Conservation (phyloP, 1,284 basidiomycete species). For the Cerrena zonata region DNA sequence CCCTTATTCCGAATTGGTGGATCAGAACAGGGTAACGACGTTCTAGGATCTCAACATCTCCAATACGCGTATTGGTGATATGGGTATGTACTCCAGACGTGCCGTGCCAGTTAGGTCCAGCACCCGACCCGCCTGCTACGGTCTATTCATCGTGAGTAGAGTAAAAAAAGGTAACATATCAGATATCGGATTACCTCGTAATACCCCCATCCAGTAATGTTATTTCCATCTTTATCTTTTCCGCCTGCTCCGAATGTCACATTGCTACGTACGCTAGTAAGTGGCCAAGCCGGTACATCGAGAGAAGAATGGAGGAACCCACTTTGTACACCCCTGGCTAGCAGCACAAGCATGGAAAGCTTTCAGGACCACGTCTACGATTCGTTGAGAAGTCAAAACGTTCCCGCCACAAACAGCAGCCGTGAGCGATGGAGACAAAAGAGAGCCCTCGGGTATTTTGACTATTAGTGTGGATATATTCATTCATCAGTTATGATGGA, state of each 20-base stretch:
- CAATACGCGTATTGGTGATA: slow-evolving; percentile 91
- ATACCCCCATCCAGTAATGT: slow-evolving; percentile 85
- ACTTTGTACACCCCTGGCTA: slow-evolving; percentile 92
- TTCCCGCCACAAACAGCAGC: slow-evolving; percentile 93
- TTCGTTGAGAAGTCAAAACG: slow-evolving; percentile 86
- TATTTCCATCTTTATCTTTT: slow-evolving; percentile 75
- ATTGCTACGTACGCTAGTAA: slow-evolving; percentile 46
- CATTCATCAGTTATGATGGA: not conserved
- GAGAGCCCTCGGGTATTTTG: slow-evolving; percentile 73
- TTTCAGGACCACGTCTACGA: slow-evolving; percentile 90
- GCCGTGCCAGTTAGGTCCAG: slow-evolving; percentile 87
- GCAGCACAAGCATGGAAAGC: slow-evolving; percentile 92
- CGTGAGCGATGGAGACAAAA: slow-evolving; percentile 78
- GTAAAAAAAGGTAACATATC: not conserved
- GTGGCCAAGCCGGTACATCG: not conserved
- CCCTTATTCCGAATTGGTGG: slow-evolving; percentile 75
- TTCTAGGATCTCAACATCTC: slow-evolving; percentile 90
- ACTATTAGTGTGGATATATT: slow-evolving; percentile 47
- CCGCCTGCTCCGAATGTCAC: slow-evolving; percentile 88
- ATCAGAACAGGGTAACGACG: slow-evolving; percentile 84
- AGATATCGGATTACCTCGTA: slow-evolving; percentile 75
- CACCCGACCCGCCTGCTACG: slow-evolving; percentile 89
- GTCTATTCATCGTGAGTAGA: slow-evolving; percentile 44
- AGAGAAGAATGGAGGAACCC: slow-evolving; percentile 20
- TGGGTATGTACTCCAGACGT: slow-evolving; percentile 84